Evolutionary conservation across 2,329 filamentous ascomycete species (phyloP).

Genomic region (Colletotrichum sp.): DNA sequence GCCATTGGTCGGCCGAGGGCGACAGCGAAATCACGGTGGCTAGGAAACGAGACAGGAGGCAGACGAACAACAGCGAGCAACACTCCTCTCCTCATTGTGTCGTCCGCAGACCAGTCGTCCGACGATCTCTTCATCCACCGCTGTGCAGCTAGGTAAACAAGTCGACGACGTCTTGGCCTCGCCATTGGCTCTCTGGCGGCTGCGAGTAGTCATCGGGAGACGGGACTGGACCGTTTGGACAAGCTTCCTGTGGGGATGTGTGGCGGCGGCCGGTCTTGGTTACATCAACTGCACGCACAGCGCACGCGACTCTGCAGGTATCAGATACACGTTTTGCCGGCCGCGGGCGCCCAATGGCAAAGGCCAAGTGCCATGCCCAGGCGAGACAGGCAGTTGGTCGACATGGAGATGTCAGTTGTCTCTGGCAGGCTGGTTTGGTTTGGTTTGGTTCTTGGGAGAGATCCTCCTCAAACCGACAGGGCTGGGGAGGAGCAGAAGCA

Average conservation of each 20-base stretch:
- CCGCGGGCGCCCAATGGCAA: neutral
- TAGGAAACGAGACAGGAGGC: slow-evolving; percentile 10
- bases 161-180: neutral
- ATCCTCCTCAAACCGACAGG: neutral
- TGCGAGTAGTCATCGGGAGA: slow-evolving; percentile 12
- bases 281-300: neutral
- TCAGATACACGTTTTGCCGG: neutral
- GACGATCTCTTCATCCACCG: slow-evolving; percentile 15
- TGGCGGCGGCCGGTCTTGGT: neutral
- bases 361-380: neutral
- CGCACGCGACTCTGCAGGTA: neutral
- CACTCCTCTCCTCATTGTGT: neutral
- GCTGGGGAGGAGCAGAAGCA: neutral
- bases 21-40: slow-evolving; percentile 14
- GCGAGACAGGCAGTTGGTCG: neutral
- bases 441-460: neutral
- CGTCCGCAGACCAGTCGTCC: neutral
- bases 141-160: slow-evolving; percentile 15
- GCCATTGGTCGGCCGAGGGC: neutral
- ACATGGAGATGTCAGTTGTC: neutral
- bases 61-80: neutral
- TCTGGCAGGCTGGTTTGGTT: neutral
- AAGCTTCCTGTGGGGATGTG: slow-evolving; percentile 14
- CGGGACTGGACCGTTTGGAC: slow-evolving; percentile 19
- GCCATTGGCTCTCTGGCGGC: slow-evolving; percentile 10